A percentile compares a stretch with the other conserved stretches of the same genome.
Conservation (phyloP, 129 eudicot species). For the Smallanthus sonchifolius region DNA sequence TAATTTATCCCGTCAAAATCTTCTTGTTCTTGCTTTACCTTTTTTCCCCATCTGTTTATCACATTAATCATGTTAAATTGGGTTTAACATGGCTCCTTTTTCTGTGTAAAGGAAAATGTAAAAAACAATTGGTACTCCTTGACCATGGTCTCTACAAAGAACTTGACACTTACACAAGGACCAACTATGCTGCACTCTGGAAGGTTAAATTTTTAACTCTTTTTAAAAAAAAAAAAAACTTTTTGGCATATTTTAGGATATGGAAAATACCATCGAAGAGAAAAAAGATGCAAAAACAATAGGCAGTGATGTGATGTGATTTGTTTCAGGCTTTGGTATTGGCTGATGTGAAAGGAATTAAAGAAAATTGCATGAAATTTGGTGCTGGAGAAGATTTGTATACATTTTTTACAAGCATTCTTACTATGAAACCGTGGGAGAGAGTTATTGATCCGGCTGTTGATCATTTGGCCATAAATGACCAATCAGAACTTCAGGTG, state of each 20-base stretch:
- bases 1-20: background rate
- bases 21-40: background rate
- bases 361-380: slow-evolving; percentile 67
- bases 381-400: slow-evolving; percentile 97
- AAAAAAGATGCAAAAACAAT: background rate
- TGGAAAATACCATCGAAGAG: background rate
- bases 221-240: too few relatives aligned
- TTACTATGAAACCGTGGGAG: slow-evolving; percentile 96
- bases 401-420: slow-evolving; percentile 80
- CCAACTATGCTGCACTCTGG: slow-evolving; percentile 88
- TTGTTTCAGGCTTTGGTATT: slow-evolving; percentile 65
- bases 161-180: slow-evolving; percentile 65
- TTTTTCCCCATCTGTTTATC: background rate
- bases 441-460: slow-evolving; percentile 79
- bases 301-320: background rate
- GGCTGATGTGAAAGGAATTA: slow-evolving; percentile 78
- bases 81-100: background rate
- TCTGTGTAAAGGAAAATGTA: slow-evolving; percentile 52
- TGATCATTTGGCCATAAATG: slow-evolving; percentile 81
- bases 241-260: background rate
- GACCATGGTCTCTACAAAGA: slow-evolving; percentile 99
- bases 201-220: slow-evolving; percentile 44
- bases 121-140: slow-evolving; percentile 79
- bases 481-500: slow-evolving; percentile 88
- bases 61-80: slow-evolving; percentile 7